These are phyloP conservation scores for Tremella yokohamensis DNA, from an alignment of 768 basidiomycete genomes.

Conservation along the genomic window DNA sequence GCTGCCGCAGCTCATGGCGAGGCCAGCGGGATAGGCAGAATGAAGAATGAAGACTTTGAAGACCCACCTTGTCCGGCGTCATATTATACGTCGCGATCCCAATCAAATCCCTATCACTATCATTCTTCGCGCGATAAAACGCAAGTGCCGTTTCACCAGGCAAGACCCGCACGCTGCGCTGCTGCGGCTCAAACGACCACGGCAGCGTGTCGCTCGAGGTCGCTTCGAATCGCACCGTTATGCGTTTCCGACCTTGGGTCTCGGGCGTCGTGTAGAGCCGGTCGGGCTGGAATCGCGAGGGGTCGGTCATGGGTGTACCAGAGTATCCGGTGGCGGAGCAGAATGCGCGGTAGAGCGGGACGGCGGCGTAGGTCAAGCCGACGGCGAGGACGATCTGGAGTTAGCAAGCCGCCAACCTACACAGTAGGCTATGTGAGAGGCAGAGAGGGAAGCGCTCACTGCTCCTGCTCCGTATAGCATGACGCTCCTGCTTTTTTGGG, in stretches of 20 bases:
- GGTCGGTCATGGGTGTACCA: conserved; percentile 85
- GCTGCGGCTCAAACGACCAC: conserved; percentile 88
- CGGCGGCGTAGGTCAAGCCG: conserved; percentile 92
- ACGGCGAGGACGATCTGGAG: conserved; percentile 69
- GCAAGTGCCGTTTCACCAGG: conserved; percentile 95
- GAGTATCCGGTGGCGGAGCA: conserved; percentile 96
- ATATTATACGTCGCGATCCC: conserved; percentile 99
- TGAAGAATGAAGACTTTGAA: not conserved
- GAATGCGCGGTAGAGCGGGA: conserved; percentile 95
- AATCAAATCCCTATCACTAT: conserved; percentile 78
- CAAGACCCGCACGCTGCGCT: conserved; percentile 80
- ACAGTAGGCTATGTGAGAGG: not conserved
- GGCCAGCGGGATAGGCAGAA: not conserved
- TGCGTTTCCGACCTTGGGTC: conserved; percentile 61
- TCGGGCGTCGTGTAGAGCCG: conserved; percentile 59
- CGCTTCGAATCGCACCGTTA: conserved; percentile 94
- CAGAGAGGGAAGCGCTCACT: conserved; percentile 24
- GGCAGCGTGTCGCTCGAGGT: conserved; percentile 83
- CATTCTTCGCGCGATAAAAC: conserved; percentile 91
- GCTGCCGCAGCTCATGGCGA: too few species aligned
- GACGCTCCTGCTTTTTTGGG: conserved; percentile 25
- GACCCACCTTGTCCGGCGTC: conserved; percentile 85
- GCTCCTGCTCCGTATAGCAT: conserved; percentile 37
- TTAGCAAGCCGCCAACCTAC: not conserved
- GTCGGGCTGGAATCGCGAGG: conserved; percentile 61